These are phyloP conservation scores for Leptographium galeiforme DNA, from an alignment of 2,329 filamentous ascomycete genomes.

Conservation along the genomic window DNA sequence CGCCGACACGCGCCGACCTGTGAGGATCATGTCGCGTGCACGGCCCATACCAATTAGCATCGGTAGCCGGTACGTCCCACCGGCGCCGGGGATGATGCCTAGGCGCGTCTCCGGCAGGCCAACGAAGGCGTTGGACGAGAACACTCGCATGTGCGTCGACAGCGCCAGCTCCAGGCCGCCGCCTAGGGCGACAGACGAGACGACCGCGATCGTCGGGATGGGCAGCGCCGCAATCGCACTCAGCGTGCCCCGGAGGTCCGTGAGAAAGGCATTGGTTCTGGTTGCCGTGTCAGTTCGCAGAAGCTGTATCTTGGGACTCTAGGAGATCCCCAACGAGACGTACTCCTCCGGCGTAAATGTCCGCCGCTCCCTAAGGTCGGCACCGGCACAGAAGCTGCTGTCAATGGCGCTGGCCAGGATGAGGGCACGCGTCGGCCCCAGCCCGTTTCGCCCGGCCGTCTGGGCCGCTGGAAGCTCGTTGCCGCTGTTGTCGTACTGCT, in stretches of 20 bases:
- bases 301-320: neutral
- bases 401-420: constrained; percentile 79
- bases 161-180: constrained; percentile 90
- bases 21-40: constrained; percentile 83
- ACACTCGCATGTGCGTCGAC: constrained; percentile 76
- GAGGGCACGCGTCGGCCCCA: constrained; percentile 56
- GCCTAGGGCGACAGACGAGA: constrained; percentile 76
- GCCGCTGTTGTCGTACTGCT: constrained; percentile 42
- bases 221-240: constrained; percentile 58
- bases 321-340: constrained; percentile 15
- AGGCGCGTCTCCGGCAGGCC: constrained; percentile 84
- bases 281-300: neutral
- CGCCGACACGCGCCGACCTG: constrained; percentile 70
- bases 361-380: constrained; percentile 80
- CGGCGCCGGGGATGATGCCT: constrained; percentile 88
- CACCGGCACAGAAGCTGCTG: constrained; percentile 81
- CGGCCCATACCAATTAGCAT: constrained; percentile 64
- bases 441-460: constrained; percentile 16
- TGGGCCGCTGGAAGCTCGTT: constrained; percentile 34
- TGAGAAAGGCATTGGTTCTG: constrained; percentile 70
- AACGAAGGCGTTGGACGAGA: constrained; percentile 64
- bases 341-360: constrained; percentile 69
- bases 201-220: constrained; percentile 79
- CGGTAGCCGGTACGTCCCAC: constrained; percentile 80
- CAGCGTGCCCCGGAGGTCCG: constrained; percentile 64